These are phyloP conservation scores for Mycosarcoma mackinlayi DNA, from an alignment of 1,284 basidiomycete genomes.

Conservation along the genomic window DNA sequence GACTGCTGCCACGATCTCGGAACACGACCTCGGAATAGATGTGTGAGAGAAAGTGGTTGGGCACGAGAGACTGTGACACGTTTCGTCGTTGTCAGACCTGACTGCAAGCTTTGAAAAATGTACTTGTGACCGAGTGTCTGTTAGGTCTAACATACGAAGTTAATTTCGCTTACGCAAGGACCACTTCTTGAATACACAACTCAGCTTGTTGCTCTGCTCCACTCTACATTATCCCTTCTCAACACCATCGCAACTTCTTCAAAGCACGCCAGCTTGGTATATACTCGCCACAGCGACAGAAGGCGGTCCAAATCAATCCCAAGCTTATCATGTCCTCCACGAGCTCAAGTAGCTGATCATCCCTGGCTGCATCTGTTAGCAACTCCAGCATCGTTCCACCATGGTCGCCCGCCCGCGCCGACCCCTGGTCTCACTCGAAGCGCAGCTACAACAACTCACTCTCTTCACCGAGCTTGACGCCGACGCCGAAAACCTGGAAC, in stretches of 20 bases:
- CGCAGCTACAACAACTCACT: slow-evolving; percentile 67
- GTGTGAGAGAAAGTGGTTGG: neutral
- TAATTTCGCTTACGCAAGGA: slow-evolving; percentile 15
- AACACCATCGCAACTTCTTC: neutral
- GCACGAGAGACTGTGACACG: neutral
- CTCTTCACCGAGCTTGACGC: slow-evolving; percentile 64
- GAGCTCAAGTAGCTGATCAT: too few species aligned
- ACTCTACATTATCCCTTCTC: neutral
- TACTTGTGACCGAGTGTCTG: too few species aligned
- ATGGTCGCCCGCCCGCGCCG: slow-evolving; percentile 46
- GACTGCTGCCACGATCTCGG: too few species aligned
- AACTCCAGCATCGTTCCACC: slow-evolving; percentile 4
- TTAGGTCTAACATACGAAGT: too few species aligned
- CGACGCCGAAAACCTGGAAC: slow-evolving; percentile 65
- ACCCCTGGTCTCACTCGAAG: slow-evolving; percentile 64
- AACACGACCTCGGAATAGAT: too few species aligned
- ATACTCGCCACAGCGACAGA: too few species aligned
- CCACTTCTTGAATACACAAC: neutral
- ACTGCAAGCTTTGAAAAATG: too few species aligned
- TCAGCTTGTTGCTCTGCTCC: neutral
- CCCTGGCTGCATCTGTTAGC: too few species aligned
- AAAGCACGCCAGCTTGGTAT: too few species aligned
- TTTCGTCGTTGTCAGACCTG: too few species aligned
- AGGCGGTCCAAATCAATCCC: neutral
- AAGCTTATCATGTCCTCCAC: too few species aligned